These are phyloP conservation scores for Cladophialophora yegresii DNA, from an alignment of 2,329 filamentous ascomycete genomes.

Conservation along the genomic window DNA sequence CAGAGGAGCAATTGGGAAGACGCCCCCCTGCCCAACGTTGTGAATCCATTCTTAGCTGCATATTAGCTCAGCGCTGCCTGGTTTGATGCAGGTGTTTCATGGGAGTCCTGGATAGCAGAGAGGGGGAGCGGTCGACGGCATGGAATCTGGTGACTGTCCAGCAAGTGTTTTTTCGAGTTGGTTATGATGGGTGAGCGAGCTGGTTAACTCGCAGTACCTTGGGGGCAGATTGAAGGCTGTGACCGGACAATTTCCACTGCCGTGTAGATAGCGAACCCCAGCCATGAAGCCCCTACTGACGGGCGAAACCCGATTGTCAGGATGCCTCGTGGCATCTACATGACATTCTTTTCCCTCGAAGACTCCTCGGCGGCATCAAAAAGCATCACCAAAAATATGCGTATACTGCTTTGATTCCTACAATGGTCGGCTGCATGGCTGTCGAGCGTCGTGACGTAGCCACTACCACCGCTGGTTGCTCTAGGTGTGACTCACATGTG, in stretches of 20 bases:
- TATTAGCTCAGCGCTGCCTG: not conserved
- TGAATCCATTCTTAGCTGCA: not conserved
- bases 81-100: not conserved
- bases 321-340: not conserved
- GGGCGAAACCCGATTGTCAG: not conserved
- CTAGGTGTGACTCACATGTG: too few species aligned
- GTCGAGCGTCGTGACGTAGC: not conserved
- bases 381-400: too few species aligned
- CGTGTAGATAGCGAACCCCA: too few species aligned
- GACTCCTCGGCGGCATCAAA: not conserved
- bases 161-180: not conserved
- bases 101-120: not conserved
- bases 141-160: not conserved
- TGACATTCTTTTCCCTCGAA: not conserved
- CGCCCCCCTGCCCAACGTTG: not conserved
- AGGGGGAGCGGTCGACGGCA: not conserved
- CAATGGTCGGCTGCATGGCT: not conserved
- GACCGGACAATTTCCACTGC: not conserved
- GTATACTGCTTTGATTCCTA: not conserved
- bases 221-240: not conserved
- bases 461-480: not conserved
- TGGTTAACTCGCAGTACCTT: not conserved
- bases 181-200: not conserved
- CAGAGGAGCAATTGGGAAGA: not conserved
- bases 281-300: not conserved